Base-by-base conservation (phyloP, 2,329 filamentous ascomycete genomes). In the Aspergillus brunneoviolaceus region DNA sequence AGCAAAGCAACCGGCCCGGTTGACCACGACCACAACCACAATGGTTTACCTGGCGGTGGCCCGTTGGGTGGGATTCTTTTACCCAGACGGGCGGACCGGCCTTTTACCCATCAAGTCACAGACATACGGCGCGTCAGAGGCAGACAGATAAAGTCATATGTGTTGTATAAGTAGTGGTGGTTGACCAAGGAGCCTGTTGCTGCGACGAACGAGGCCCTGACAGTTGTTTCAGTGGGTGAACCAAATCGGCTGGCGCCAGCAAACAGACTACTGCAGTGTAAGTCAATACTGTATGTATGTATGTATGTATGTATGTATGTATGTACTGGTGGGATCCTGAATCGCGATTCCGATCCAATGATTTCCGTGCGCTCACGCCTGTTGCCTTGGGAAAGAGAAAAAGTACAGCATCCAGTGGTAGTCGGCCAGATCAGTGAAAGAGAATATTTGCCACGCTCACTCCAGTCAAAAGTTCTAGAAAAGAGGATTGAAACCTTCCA, bases 401-500 rank as follows among this genome's bases (percentile, higher is more conserved):
- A 31, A 42, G 27, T 39, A 11, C 29, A 35, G 33, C 45, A 49
- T n/a, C 53, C 53, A 39, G 53, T 55, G 42, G 53, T 3, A 55
- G 16, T 57, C 53, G 42, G 23, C 27, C 39, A 57, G 25, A 27
- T 39, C 59, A 25, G 23, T 47, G 29, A 9, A 11, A 42, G 35
- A 39, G 19, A 23, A 27, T 57, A 42, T 57, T 53, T 51, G 56
- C 51, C 57, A 63, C 60, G 50, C 49, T 42, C 59, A 48, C 53
- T 51, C 51, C 29, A 19, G 49, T 35, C 42, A 57, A 57, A 31
- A 35, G 56, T 68, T 69, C 65, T 66, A 64, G 66, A 68, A 68
- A 55, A 57, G 27, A 51, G 14, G 48, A 54, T 62, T 62, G 25
- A 25, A 57, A 57, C 59, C 58, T 68, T 68, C 66, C 58, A 63